phyloP scores from a whole-genome alignment of 805 yeast genomes.

The Ogataea parapolymorpha region DNA sequence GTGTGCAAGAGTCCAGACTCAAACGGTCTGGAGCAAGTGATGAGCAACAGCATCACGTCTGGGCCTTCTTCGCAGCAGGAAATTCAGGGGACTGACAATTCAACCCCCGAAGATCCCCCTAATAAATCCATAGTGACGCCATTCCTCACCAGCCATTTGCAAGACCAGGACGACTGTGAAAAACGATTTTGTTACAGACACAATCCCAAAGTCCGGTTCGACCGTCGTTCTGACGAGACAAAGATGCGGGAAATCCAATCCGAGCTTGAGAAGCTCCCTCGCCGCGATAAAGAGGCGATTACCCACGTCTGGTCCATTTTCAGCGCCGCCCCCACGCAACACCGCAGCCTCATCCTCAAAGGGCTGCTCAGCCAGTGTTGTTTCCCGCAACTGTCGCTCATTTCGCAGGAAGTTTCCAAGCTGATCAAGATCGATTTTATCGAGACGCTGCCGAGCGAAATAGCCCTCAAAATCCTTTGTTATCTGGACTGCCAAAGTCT shows the following conservation, averaged over 20 bases:
- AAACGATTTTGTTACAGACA: conserved; percentile 87
- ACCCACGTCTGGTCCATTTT: conserved; percentile 83
- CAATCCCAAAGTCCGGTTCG: conserved; percentile 80
- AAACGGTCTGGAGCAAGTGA: conserved; percentile 18
- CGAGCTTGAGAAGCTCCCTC: conserved; percentile 54
- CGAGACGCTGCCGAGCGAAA: conserved; percentile 78
- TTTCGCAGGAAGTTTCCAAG: conserved; percentile 73
- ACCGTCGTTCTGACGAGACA: conserved; percentile 60
- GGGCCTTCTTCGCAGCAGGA: not conserved
- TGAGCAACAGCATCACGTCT: conserved; percentile 14
- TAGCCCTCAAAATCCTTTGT: conserved; percentile 79
- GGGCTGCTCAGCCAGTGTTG: conserved; percentile 90
- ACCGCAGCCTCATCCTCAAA: conserved; percentile 71
- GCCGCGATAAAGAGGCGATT: conserved; percentile 73
- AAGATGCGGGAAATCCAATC: conserved; percentile 64
- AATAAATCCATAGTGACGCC: conserved; percentile 33
- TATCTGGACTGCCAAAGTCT: conserved; percentile 91
- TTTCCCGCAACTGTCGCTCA: conserved; percentile 87
- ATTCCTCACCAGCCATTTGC: conserved; percentile 32
- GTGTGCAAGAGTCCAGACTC: conserved; percentile 21
- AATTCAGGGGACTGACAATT: not conserved
- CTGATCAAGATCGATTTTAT: conserved; percentile 88
- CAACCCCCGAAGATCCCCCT: conserved; percentile 7
- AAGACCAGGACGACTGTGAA: conserved; percentile 44
- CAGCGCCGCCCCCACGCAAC: conserved; percentile 66